Evolutionary conservation across 176 grass and related monocot genomes (phyloP).

Genomic region (Bothriochloa decipiens): DNA sequence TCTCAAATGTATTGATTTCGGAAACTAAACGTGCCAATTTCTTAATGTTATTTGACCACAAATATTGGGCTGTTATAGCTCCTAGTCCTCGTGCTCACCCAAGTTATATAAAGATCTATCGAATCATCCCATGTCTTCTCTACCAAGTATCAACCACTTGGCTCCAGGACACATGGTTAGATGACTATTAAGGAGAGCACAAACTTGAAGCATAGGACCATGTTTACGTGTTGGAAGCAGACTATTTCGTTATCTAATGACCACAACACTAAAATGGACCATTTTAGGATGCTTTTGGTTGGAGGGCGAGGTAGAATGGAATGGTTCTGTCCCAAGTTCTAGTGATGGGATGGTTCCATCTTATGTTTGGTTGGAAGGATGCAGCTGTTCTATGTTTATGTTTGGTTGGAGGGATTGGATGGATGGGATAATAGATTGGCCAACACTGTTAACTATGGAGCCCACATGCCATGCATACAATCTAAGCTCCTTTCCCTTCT

Average conservation of each 20-base stretch:
- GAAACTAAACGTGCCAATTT: constrained; percentile 20
- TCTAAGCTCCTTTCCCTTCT: background rate
- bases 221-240: background rate
- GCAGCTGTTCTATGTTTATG: background rate
- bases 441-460: background rate
- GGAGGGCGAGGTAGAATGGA: background rate
- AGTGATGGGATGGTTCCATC: too few species aligned
- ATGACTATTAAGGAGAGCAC: constrained; percentile 15
- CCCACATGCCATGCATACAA: background rate
- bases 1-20: constrained; percentile 13
- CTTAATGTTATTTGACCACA: constrained; percentile 9
- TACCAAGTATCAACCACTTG: background rate
- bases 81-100: background rate
- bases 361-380: background rate
- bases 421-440: background rate
- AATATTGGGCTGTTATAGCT: background rate
- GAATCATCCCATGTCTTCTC: constrained; percentile 10
- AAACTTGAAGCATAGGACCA: background rate
- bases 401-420: background rate
- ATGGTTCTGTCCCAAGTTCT: background rate
- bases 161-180: constrained; percentile 16
- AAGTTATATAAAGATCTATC: background rate
- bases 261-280: background rate
- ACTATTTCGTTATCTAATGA: background rate
- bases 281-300: background rate